These are phyloP conservation scores for Botrytis elliptica DNA, from an alignment of 2,329 filamentous ascomycete genomes.

Conservation along the genomic window DNA sequence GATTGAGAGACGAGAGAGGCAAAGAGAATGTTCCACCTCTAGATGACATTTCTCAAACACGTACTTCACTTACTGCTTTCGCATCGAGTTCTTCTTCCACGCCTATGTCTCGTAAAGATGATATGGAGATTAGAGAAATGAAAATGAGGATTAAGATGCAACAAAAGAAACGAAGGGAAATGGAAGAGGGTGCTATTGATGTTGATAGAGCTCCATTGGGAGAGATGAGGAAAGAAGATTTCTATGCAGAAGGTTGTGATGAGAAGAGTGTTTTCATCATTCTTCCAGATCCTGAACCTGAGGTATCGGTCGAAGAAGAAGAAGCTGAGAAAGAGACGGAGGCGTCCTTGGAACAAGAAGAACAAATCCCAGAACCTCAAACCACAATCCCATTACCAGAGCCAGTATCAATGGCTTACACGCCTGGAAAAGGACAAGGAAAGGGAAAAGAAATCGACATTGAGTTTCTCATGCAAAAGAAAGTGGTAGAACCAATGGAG, in stretches of 20 bases:
- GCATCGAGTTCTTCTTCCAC: slow-evolving; percentile 22
- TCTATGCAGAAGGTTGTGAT: slow-evolving; percentile 65
- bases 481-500: slow-evolving; percentile 54
- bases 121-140: slow-evolving; percentile 33
- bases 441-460: slow-evolving; percentile 37
- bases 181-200: slow-evolving; percentile 59
- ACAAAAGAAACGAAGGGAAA: slow-evolving; percentile 40
- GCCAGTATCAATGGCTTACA: neutral
- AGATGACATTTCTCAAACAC: slow-evolving; percentile 61
- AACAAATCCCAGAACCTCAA: neutral
- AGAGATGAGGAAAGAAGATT: slow-evolving; percentile 66
- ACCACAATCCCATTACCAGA: neutral
- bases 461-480: slow-evolving; percentile 43
- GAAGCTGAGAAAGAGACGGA: slow-evolving; percentile 36
- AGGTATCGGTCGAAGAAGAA: slow-evolving; percentile 33
- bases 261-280: slow-evolving; percentile 61
- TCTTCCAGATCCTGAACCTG: slow-evolving; percentile 49
- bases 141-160: slow-evolving; percentile 36
- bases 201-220: slow-evolving; percentile 63
- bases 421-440: neutral
- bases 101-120: slow-evolving; percentile 27
- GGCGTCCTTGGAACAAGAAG: slow-evolving; percentile 15
- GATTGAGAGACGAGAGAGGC: slow-evolving; percentile 62
- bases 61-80: slow-evolving; percentile 29
- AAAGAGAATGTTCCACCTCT: slow-evolving; percentile 92